Conservation (phyloP, 2,329 filamentous ascomycete species). For the Monosporascus sp. region DNA sequence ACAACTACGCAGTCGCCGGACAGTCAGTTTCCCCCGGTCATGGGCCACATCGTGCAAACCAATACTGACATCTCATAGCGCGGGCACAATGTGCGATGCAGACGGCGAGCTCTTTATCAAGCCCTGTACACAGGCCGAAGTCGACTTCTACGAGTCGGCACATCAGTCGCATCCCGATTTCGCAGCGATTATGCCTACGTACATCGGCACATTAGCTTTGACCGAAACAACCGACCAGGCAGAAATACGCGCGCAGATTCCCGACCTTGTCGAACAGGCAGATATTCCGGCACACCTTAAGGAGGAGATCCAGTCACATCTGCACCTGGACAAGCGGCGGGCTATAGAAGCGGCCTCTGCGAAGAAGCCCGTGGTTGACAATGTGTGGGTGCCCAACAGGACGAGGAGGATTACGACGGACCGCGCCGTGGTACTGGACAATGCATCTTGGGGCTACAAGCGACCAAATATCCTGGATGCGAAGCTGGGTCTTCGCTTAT, state of each 20-base stretch:
- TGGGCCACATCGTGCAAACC: slow-evolving; percentile 3
- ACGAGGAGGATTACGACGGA: slow-evolving; percentile 66
- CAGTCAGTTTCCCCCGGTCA: slow-evolving; percentile 56
- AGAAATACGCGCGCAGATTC: slow-evolving; percentile 45
- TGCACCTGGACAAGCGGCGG: slow-evolving; percentile 17
- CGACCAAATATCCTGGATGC: slow-evolving; percentile 88
- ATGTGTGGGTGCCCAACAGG: slow-evolving; percentile 45
- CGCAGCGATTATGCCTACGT: slow-evolving; percentile 75
- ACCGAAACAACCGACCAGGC: slow-evolving; percentile 45
- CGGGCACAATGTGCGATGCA: slow-evolving; percentile 80
- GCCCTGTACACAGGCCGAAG: slow-evolving; percentile 80
- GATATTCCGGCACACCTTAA: slow-evolving; percentile 38
- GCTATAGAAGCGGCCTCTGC: slow-evolving; percentile 9
- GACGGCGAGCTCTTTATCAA: slow-evolving; percentile 89
- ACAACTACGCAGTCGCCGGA: slow-evolving; percentile 73
- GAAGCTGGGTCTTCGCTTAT: slow-evolving; percentile 82
- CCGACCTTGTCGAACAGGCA: slow-evolving; percentile 32
- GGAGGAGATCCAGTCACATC: slow-evolving; percentile 33
- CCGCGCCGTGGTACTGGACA: slow-evolving; percentile 77
- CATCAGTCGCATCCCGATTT: slow-evolving; percentile 64
- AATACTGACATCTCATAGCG: slow-evolving; percentile 46
- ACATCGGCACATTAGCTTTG: slow-evolving; percentile 74
- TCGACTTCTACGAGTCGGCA: slow-evolving; percentile 82
- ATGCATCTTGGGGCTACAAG: slow-evolving; percentile 74
- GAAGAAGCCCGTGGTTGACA: slow-evolving; percentile 12